A percentile compares a stretch with the other conserved stretches of the same genome.
phyloP scores from a whole-genome alignment of 768 basidiomycete genomes.

The Xerocomellus chrysenteron region DNA sequence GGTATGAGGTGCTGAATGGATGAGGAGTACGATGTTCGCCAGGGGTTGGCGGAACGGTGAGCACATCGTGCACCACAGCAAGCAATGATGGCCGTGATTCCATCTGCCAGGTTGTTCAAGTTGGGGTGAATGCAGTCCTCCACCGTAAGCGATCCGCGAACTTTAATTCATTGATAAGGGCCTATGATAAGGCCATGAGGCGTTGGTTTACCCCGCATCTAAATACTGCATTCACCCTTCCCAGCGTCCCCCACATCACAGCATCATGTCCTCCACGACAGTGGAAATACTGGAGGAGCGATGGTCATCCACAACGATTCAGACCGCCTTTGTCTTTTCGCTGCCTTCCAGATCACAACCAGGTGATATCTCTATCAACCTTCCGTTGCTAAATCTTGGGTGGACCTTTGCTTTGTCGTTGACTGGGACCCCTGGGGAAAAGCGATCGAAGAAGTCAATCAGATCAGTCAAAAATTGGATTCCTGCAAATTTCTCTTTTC shows the following conservation, averaged over 20 bases:
- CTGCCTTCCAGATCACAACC: neutral
- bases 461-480: neutral
- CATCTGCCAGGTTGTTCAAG: neutral
- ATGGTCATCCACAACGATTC: slow-evolving; percentile 14
- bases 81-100: slow-evolving; percentile 23
- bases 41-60: slow-evolving; percentile 21
- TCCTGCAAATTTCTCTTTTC: slow-evolving; percentile 10
- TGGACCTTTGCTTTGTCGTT: slow-evolving; percentile 19
- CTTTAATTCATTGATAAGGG: too few species aligned
- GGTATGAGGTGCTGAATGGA: slow-evolving; percentile 26
- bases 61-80: slow-evolving; percentile 26
- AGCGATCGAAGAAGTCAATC: too few species aligned
- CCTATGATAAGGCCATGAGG: slow-evolving; percentile 3
- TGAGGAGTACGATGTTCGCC: slow-evolving; percentile 18
- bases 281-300: slow-evolving; percentile 11
- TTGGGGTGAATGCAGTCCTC: too few species aligned
- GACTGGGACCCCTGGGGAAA: neutral
- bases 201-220: neutral
- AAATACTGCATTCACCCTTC: neutral
- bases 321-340: slow-evolving; percentile 3
- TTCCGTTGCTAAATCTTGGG: slow-evolving; percentile 12
- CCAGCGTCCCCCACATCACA: neutral
- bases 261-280: neutral
- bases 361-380: neutral
- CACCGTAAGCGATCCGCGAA: too few species aligned